phyloP scores from a whole-genome alignment of 306 rosid species.

The Erythrophleum fordii region DNA sequence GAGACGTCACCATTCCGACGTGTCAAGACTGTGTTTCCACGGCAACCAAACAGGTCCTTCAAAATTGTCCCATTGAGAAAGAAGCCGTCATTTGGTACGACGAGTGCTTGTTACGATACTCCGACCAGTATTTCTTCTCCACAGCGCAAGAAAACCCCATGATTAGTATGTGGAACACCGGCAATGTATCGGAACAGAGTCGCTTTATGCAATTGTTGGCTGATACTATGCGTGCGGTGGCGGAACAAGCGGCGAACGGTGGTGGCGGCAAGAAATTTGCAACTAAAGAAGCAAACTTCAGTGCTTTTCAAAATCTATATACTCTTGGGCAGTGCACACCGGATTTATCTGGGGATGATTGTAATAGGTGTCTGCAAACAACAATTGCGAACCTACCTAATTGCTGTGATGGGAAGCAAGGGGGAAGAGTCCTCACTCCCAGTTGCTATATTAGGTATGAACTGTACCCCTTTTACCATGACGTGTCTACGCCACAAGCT shows the following conservation, averaged over 20 bases:
- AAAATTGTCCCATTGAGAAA: slow-evolving; percentile 26
- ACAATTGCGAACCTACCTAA: not conserved
- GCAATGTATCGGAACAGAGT: not conserved
- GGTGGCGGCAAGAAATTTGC: slow-evolving; percentile 23
- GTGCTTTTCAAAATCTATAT: not conserved
- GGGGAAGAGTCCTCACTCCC: not conserved
- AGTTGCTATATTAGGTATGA: slow-evolving; percentile 6
- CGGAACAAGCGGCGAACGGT: not conserved
- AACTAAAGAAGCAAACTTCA: not conserved
- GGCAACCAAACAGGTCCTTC: not conserved
- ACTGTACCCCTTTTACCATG: not conserved
- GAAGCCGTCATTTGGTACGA: slow-evolving; percentile 35
- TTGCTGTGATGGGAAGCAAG: not conserved
- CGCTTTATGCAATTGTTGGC: not conserved
- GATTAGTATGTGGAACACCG: not conserved
- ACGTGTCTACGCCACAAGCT: not conserved
- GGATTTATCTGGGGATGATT: not conserved
- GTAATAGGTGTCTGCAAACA: slow-evolving; percentile 1
- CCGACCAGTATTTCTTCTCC: slow-evolving; percentile 28
- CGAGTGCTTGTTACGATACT: slow-evolving; percentile 40
- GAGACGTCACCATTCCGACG: not conserved
- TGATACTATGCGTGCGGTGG: not conserved
- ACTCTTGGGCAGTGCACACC: slow-evolving; percentile 31
- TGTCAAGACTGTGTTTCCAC: slow-evolving; percentile 38
- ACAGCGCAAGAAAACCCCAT: not conserved